phyloP scores from a whole-genome alignment of 2,329 filamentous ascomycete genomes.

The Cladosporium sp. region DNA sequence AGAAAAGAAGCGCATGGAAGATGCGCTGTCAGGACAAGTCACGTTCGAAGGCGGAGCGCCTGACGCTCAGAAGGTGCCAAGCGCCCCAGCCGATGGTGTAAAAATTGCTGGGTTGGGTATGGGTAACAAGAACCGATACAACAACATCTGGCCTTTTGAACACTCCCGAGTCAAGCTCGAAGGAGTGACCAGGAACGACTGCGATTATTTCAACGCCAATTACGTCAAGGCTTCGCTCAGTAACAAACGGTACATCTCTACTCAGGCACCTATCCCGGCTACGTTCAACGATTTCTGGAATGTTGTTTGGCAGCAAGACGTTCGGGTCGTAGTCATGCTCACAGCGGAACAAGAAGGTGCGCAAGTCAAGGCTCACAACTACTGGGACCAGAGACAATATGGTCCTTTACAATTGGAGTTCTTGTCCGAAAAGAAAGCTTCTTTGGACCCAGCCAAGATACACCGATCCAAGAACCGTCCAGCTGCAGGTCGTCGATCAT shows the following conservation, averaged over 20 bases:
- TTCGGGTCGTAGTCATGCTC: conserved; percentile 92
- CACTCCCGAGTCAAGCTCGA: conserved; percentile 83
- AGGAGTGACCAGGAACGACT: conserved; percentile 64
- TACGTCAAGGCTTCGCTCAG: conserved; percentile 77
- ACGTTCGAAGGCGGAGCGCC: conserved; percentile 52
- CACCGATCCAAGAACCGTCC: conserved; percentile 43
- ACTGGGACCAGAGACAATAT: conserved; percentile 81
- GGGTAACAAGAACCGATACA: conserved; percentile 93
- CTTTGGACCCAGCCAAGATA: conserved; percentile 65
- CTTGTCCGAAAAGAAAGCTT: conserved; percentile 79
- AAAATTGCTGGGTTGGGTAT: conserved; percentile 92
- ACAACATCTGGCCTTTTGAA: conserved; percentile 95
- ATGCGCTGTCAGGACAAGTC: conserved; percentile 66
- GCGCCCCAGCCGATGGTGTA: conserved; percentile 45
- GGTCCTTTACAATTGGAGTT: conserved; percentile 73
- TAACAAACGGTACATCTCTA: conserved; percentile 92
- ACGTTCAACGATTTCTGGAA: conserved; percentile 99
- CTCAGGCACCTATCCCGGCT: conserved; percentile 86
- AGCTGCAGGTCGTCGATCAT: conserved; percentile 37
- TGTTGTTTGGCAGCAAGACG: conserved; percentile 94
- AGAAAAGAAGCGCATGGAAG: conserved; percentile 90
- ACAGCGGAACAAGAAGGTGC: conserved; percentile 93
- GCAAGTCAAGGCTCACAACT: conserved; percentile 91
- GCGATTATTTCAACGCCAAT: conserved; percentile 96
- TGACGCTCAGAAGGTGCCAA: conserved; percentile 26